Conservation (phyloP, 495 filamentous ascomycete genomes). For the Neurospora sp. region DNA sequence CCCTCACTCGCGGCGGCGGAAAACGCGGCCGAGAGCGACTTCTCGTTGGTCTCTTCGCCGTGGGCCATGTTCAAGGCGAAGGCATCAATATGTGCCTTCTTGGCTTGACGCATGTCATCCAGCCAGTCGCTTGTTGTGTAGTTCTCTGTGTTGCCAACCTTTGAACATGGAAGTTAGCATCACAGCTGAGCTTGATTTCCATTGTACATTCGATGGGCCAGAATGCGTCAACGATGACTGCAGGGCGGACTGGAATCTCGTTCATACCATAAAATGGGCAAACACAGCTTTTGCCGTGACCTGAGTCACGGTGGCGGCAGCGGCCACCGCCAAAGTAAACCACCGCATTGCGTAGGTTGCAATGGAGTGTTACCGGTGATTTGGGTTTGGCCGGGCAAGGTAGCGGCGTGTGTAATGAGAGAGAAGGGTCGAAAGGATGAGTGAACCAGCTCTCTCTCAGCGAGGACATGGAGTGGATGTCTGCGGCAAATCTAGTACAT, state of each 20-base stretch:
- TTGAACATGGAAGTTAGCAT: no score
- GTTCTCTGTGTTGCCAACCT: background rate
- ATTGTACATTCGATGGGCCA: no score
- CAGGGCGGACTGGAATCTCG: background rate
- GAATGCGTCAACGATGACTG: no score
- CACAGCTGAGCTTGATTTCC: no score
- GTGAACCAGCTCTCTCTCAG: no score
- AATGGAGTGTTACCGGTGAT: no score
- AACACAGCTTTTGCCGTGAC: background rate
- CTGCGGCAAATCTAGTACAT: no score
- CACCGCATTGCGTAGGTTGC: background rate
- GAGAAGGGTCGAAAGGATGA: no score
- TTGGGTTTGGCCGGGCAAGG: no score
- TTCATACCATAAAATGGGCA: background rate
- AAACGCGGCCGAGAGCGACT: background rate
- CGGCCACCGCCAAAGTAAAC: background rate
- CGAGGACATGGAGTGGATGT: no score
- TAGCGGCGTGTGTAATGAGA: background rate
- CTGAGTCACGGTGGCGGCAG: background rate
- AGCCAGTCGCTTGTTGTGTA: background rate
- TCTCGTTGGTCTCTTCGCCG: background rate
- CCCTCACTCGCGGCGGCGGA: background rate
- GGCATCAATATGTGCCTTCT: constrained; percentile 2
- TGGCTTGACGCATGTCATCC: background rate
- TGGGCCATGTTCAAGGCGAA: constrained; percentile 10